A percentile compares a stretch with the other conserved stretches of the same genome.
These are phyloP conservation scores for Stagonosporopsis tanaceti DNA, from an alignment of 2,329 filamentous ascomycete genomes.

Conservation along the genomic window DNA sequence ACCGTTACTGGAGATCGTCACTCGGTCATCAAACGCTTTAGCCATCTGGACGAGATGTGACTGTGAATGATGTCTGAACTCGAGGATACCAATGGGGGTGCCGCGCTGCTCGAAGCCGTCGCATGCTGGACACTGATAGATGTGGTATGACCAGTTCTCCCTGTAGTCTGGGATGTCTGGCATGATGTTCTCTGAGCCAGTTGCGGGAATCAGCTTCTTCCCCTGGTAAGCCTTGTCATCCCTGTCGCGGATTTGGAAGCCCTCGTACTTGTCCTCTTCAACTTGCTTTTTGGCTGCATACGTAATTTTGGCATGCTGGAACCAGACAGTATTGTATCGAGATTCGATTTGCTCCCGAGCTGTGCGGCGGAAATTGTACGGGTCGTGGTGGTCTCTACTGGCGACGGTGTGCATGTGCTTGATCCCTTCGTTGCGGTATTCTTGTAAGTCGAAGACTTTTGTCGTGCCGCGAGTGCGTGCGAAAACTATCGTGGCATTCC, in stretches of 20 bases:
- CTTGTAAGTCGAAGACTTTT: constrained; percentile 54
- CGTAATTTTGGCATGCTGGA: constrained; percentile 38
- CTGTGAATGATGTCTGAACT: constrained; percentile 31
- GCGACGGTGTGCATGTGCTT: constrained; percentile 56
- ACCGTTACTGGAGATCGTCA: constrained; percentile 42
- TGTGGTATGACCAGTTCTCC: constrained; percentile 59
- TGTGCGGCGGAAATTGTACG: constrained; percentile 38
- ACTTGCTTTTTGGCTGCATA: constrained; percentile 32
- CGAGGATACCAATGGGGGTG: constrained; percentile 38
- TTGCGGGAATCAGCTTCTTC: constrained; percentile 64
- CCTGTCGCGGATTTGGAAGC: constrained; percentile 54
- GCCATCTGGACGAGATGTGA: constrained; percentile 40
- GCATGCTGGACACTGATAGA: constrained; percentile 68
- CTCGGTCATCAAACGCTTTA: constrained; percentile 30
- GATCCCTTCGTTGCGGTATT: constrained; percentile 54
- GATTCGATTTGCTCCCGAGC: constrained; percentile 46
- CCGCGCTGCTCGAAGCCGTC: constrained; percentile 67
- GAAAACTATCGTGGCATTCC: constrained; percentile 53
- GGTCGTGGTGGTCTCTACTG: constrained; percentile 40
- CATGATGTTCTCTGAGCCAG: constrained; percentile 61
- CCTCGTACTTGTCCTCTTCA: constrained; percentile 30
- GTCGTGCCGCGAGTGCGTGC: constrained; percentile 51
- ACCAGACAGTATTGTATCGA: constrained; percentile 49
- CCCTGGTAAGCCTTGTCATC: constrained; percentile 56
- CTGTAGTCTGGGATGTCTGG: constrained; percentile 62